Percentiles rank a stretch among this genome's conserved stretches.
These are phyloP conservation scores for Boletus barrowsii DNA, from an alignment of 768 basidiomycete genomes.

Conservation along the genomic window DNA sequence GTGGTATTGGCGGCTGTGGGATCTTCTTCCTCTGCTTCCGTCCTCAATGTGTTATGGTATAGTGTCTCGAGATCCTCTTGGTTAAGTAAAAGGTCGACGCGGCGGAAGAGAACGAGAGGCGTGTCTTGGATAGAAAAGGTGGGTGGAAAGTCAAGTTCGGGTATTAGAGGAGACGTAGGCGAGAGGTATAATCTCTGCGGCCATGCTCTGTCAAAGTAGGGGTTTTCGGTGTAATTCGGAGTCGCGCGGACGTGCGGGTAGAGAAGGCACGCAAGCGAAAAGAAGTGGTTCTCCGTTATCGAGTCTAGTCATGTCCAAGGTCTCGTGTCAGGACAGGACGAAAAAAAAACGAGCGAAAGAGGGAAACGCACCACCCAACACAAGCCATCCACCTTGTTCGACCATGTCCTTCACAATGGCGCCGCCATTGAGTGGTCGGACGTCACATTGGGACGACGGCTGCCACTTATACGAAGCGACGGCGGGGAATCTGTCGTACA, in stretches of 20 bases:
- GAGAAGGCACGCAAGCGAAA: conserved; percentile 64
- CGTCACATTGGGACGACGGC: conserved; percentile 43
- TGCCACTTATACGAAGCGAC: conserved; percentile 54
- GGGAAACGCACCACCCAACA: conserved; percentile 54
- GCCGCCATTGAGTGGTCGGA: conserved; percentile 40
- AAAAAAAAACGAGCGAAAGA: neutral
- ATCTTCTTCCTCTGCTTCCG: conserved; percentile 15
- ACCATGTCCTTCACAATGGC: conserved; percentile 55
- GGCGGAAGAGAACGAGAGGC: conserved; percentile 63
- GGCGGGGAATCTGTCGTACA: conserved; percentile 51
- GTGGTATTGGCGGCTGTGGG: conserved; percentile 23
- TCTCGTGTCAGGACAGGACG: conserved; percentile 1
- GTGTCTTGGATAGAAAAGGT: conserved; percentile 55
- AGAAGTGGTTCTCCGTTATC: conserved; percentile 71
- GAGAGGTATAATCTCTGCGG: conserved; percentile 62
- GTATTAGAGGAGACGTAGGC: conserved; percentile 41
- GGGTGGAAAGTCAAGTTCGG: conserved; percentile 41
- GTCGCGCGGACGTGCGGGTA: conserved; percentile 66
- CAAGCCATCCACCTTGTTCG: conserved; percentile 67
- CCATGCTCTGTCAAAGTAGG: conserved; percentile 61
- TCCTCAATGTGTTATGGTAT: conserved; percentile 31
- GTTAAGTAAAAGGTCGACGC: conserved; percentile 58
- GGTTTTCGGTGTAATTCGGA: conserved; percentile 54
- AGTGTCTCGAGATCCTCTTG: conserved; percentile 46
- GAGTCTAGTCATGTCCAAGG: conserved; percentile 43